phyloP scores from a whole-genome alignment of 805 yeast species.

The Nakazawaea molendinolei region DNA sequence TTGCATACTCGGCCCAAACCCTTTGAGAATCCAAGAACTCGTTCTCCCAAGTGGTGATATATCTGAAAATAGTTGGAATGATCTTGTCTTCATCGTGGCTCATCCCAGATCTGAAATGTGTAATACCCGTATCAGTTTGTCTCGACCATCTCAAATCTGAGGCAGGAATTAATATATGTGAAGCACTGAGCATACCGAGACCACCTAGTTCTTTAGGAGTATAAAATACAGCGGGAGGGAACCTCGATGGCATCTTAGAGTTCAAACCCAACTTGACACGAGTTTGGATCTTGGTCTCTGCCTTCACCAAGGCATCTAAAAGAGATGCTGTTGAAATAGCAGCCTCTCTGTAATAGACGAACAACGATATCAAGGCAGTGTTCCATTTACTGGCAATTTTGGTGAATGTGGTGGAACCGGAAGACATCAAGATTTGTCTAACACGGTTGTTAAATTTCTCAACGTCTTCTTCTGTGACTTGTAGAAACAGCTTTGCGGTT shows the following conservation, averaged over 20 bases:
- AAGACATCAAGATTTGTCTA: conserved; percentile 86
- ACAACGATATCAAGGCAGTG: conserved; percentile 78
- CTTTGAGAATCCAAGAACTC: conserved; percentile 91
- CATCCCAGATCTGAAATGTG: conserved; percentile 94
- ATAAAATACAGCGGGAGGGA: conserved; percentile 98
- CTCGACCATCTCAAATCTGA: conserved; percentile 87
- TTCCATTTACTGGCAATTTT: conserved; percentile 96
- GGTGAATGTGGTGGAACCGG: conserved; percentile 93
- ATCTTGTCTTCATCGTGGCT: conserved; percentile 69
- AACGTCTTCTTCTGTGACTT: conserved; percentile 77
- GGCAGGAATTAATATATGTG: conserved; percentile 91
- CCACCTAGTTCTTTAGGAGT: conserved; percentile 98
- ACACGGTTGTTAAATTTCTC: conserved; percentile 76
- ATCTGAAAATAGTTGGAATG: conserved; percentile 91
- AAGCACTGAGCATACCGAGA: conserved; percentile 94
- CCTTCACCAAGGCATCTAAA: conserved; percentile 75
- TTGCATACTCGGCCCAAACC: conserved; percentile 97
- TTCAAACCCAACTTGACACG: conserved; percentile 91
- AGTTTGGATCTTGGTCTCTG: conserved; percentile 91
- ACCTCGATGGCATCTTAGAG: conserved; percentile 97
- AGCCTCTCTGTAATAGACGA: conserved; percentile 91
- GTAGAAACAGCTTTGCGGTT: conserved; percentile 81
- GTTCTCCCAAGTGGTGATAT: conserved; percentile 93
- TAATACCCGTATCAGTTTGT: conserved; percentile 91
- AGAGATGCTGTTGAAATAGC: conserved; percentile 74